Percentiles rank a stretch among this genome's conserved stretches.
Conservation (phyloP, 208 protist species). For the Leishmania martiniquensis region DNA sequence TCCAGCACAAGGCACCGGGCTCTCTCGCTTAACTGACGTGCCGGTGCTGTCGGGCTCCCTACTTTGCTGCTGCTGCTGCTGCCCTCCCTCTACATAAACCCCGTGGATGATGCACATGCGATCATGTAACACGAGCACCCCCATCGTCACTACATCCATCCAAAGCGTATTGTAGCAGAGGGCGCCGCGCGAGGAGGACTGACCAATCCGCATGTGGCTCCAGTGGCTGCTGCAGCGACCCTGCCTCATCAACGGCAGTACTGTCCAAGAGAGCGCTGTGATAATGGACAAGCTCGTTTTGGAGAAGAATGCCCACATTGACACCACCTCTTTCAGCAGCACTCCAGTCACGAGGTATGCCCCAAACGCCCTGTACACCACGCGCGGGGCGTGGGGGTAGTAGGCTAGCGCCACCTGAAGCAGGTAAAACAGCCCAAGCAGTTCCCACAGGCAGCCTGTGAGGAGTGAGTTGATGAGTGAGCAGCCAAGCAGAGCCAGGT, state of each 20-base stretch:
- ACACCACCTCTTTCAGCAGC: slow-evolving; percentile 40
- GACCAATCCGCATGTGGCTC: neutral
- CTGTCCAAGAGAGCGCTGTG: slow-evolving; percentile 5
- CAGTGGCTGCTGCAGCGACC: neutral
- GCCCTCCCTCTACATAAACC: slow-evolving; percentile 24
- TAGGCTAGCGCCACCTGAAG: slow-evolving; percentile 51
- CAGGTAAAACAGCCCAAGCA: slow-evolving; percentile 43
- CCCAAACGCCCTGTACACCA: slow-evolving; percentile 32
- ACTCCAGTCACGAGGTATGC: slow-evolving; percentile 45
- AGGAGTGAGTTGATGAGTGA: slow-evolving; percentile 43
- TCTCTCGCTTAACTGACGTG: neutral
- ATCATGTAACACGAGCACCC: slow-evolving; percentile 19
- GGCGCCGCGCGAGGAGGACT: slow-evolving; percentile 6
- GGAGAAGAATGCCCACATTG: slow-evolving; percentile 11
- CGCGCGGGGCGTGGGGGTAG: slow-evolving; percentile 48
- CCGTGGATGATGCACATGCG: slow-evolving; percentile 27
- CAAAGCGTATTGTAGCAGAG: slow-evolving; percentile 26
- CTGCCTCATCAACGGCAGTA: slow-evolving; percentile 13
- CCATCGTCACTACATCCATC: slow-evolving; percentile 25
- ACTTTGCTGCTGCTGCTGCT: slow-evolving; percentile 1
- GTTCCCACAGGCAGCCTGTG: slow-evolving; percentile 55
- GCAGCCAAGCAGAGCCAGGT: slow-evolving; percentile 32
- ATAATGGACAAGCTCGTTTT: slow-evolving; percentile 1
- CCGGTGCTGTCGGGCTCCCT: neutral
- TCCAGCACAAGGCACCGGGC: neutral